Evolutionary conservation across 352 stramenopile species (phyloP).

Genomic region (Pythium vanterpoolii): DNA sequence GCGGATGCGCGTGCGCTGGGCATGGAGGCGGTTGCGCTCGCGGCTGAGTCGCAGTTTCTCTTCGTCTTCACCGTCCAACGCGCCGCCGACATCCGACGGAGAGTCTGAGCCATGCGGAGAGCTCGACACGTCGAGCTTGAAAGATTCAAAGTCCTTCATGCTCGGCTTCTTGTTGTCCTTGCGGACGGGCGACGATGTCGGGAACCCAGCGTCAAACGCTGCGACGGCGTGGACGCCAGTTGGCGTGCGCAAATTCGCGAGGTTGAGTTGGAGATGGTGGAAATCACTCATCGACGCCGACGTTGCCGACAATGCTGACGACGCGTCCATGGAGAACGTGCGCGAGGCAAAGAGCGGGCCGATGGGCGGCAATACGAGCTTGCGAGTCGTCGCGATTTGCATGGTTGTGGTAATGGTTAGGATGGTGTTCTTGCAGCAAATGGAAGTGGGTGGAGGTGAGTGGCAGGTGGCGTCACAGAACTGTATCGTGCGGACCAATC

Average conservation of each 20-base stretch:
- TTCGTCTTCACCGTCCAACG: slow-evolving; percentile 30
- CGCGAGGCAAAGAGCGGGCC: slow-evolving; percentile 41
- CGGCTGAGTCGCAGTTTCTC: slow-evolving; percentile 71
- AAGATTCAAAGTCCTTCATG: slow-evolving; percentile 28
- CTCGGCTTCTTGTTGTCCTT: slow-evolving; percentile 34
- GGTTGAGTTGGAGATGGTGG: slow-evolving; percentile 14
- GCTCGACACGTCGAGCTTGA: slow-evolving; percentile 31
- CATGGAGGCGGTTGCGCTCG: slow-evolving; percentile 73
- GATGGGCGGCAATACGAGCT: slow-evolving; percentile 56
- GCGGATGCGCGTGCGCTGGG: slow-evolving; percentile 68
- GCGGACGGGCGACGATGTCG: slow-evolving; percentile 60
- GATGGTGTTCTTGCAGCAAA: background rate
- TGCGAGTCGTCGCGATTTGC: slow-evolving; percentile 30
- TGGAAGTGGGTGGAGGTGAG: background rate
- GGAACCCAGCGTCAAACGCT: slow-evolving; percentile 32
- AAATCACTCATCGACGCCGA: background rate
- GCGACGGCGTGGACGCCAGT: slow-evolving; percentile 42
- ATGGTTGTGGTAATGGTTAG: slow-evolving; percentile 22
- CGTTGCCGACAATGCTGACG: background rate
- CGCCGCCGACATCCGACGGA: slow-evolving; percentile 15
- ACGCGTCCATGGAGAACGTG: slow-evolving; percentile 27
- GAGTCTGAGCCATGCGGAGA: slow-evolving; percentile 37
- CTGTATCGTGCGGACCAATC: too few species aligned
- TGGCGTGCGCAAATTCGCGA: slow-evolving; percentile 40
- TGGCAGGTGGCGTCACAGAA: background rate